A percentile compares a stretch with the other conserved stretches of the same genome.
Conservation (phyloP, 257 asterid genomes). For the Nicotiana tabacum region DNA sequence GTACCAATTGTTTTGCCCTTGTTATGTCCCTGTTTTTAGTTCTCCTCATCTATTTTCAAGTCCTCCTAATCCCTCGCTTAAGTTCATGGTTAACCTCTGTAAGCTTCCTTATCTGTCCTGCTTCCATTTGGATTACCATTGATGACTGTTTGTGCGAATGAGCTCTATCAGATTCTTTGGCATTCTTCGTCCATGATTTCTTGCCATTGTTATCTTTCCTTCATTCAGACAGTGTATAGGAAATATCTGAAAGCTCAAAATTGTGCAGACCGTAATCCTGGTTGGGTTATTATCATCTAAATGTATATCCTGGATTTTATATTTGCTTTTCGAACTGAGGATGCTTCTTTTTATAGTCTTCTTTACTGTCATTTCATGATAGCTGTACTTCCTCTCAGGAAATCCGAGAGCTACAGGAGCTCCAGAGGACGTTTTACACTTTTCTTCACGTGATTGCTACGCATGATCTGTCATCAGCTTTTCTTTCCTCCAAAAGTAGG, state of each 20-base stretch:
- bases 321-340: not conserved
- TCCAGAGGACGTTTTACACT: conserved; percentile 69
- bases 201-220: not conserved
- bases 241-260: not conserved
- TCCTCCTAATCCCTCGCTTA: not conserved
- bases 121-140: not conserved
- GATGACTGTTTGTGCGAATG: not conserved
- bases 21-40: not conserved
- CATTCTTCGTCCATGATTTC: not conserved
- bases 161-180: not conserved
- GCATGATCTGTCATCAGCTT: conserved; percentile 73
- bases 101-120: not conserved
- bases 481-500: conserved; percentile 54
- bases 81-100: not conserved
- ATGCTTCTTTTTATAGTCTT: not conserved
- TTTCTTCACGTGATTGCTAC: conserved; percentile 73
- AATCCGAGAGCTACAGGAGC: conserved; percentile 88
- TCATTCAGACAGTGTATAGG: not conserved
- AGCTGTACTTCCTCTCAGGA: conserved; percentile 45
- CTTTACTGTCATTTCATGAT: not conserved
- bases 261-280: not conserved
- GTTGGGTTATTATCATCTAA: not conserved
- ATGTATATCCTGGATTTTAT: not conserved
- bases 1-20: not conserved
- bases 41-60: not conserved